These are phyloP conservation scores for Lathyrus sativus DNA, from an alignment of 306 rosid genomes.

Conservation along the genomic window DNA sequence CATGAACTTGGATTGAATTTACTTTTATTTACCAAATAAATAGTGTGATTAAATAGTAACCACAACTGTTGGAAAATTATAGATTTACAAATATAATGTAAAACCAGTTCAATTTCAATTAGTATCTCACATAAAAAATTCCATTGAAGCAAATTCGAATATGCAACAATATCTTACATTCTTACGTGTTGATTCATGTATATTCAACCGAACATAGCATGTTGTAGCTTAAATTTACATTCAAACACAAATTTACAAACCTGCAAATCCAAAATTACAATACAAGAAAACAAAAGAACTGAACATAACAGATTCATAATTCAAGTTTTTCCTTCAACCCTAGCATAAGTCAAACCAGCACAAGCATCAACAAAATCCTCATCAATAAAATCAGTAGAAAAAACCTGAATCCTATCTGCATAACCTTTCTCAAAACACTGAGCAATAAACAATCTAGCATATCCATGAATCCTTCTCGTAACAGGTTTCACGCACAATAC, in stretches of 20 bases:
- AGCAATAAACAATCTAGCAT: slow-evolving; percentile 67
- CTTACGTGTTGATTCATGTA: no score
- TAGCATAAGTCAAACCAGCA: slow-evolving; percentile 68
- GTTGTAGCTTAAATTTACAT: slow-evolving; percentile 8
- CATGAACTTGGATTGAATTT: neutral
- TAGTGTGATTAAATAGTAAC: no score
- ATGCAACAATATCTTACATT: no score
- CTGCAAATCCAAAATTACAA: neutral
- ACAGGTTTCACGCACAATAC: slow-evolving; percentile 79
- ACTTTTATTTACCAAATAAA: neutral
- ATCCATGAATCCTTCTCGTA: slow-evolving; percentile 67
- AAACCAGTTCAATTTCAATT: no score
- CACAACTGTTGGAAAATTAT: no score
- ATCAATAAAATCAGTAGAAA: slow-evolving; percentile 79
- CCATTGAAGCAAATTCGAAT: no score
- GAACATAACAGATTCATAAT: neutral
- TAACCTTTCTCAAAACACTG: slow-evolving; percentile 54
- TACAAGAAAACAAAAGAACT: no score
- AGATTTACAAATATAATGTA: no score
- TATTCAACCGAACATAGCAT: neutral
- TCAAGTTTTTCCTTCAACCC: slow-evolving; percentile 72
- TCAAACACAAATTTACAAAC: neutral
- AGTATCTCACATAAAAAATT: no score
- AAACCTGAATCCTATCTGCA: slow-evolving; percentile 66
- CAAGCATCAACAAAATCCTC: slow-evolving; percentile 87